Base-by-base conservation (phyloP, 805 yeast species). In the Priceomyces medius region DNA sequence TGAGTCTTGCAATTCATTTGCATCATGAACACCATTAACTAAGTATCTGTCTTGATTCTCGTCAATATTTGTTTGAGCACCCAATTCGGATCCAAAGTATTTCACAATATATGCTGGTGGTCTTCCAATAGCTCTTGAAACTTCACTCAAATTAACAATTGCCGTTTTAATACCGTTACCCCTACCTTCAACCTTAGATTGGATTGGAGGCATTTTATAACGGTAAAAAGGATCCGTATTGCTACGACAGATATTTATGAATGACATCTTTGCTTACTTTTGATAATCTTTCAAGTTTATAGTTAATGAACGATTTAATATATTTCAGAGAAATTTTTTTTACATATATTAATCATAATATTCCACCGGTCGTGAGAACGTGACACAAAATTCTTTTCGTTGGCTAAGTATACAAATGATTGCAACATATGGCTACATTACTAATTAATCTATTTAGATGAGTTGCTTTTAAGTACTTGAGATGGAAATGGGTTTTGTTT, bases 161-260 rank as follows among this genome's bases (percentile, higher is more conserved):
- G 91, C 95, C 18, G 99, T 93, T 66, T 89, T 90, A 71, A 93
- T 93, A 82, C 99, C 99, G 73, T 93, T 93, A 74, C 99, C 99
- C 64, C 96, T 81, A 67, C 99, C 99, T 73, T 93, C 98, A 51
- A 88, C 88, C 77, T 93, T 93, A 54, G 97, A 87, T 71, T 87
- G 95, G 68, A 93, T 84, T 32, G 95, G 85, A 62, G 99, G 99
- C 99, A 93, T 93, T 75, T 93, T 93, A 71, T 93, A 93, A 75
- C 99, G 96, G 81, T 93, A 93, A 68, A 93, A 93, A 34, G 97
- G 97, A 74, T 93, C 99, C 59, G 85, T 82, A 75, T 91, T 93
- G 61, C 89, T 97, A 76, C 99, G 89, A 68, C 96, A 84, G 58
- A 93, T 91, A 68, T 93, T 91, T 61, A 91, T 84, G 54, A 81